Conservation (phyloP, 352 stramenopile species). For the Phytophthora podocarpi region DNA sequence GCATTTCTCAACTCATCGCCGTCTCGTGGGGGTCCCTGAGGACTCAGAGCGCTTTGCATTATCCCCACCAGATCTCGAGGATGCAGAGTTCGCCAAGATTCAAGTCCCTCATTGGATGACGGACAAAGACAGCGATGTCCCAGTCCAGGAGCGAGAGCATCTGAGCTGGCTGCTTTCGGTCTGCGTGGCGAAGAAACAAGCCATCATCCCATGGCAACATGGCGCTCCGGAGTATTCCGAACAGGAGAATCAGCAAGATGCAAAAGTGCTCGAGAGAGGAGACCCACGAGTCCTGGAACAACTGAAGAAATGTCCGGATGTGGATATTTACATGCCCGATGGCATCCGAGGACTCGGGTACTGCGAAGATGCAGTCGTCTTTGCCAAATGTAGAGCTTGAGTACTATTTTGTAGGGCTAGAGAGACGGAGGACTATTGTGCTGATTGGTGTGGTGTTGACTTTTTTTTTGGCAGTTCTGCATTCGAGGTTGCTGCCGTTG, state of each 20-base stretch:
- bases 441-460: no score
- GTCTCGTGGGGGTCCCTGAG: constrained; percentile 19
- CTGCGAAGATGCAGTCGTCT: constrained; percentile 53
- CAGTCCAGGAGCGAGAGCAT: constrained; percentile 33
- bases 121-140: constrained; percentile 25
- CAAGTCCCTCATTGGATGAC: constrained; percentile 31
- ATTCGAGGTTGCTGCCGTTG: constrained; percentile 38
- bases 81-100: constrained; percentile 19
- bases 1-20: constrained; percentile 4
- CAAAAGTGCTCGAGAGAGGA: constrained; percentile 26
- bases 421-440: no score
- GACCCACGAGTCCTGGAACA: constrained; percentile 34
- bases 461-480: constrained; percentile 22
- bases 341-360: constrained; percentile 45
- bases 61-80: constrained; percentile 20
- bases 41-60: constrained; percentile 26
- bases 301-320: constrained; percentile 42
- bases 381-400: constrained; percentile 43
- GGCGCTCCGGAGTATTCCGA: constrained; percentile 20
- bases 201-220: constrained; percentile 38
- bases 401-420: background rate
- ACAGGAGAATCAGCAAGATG: constrained; percentile 5
- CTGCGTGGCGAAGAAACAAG: constrained; percentile 31
- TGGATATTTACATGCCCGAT: constrained; percentile 49
- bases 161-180: constrained; percentile 33